Percentiles rank a stretch among this genome's conserved stretches.
These are phyloP conservation scores for Athelia sp. DNA, from an alignment of 1,284 basidiomycete genomes.

Conservation along the genomic window DNA sequence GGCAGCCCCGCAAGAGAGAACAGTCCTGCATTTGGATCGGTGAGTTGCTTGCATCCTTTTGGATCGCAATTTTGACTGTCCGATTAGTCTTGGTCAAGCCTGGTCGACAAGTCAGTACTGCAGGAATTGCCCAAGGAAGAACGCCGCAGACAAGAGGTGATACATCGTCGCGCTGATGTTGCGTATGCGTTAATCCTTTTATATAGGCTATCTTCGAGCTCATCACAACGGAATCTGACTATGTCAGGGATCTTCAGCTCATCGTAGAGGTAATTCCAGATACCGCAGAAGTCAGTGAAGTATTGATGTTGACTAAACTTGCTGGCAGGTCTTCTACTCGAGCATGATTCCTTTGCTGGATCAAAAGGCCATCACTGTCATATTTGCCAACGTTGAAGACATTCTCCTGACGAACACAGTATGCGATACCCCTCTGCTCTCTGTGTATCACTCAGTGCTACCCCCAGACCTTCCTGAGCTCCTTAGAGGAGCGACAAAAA, in stretches of 20 bases:
- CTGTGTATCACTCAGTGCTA: constrained; percentile 8
- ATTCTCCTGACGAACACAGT: constrained; percentile 85
- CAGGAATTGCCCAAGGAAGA: constrained; percentile 74
- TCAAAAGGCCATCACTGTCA: constrained; percentile 71
- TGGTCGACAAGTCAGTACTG: constrained; percentile 80
- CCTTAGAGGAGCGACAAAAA: constrained; percentile 87
- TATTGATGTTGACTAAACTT: too few relatives aligned
- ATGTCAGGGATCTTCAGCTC: constrained; percentile 86
- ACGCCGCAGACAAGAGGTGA: constrained; percentile 82
- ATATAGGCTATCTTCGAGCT: constrained; percentile 87
- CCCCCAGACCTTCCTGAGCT: constrained; percentile 70
- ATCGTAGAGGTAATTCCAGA: constrained; percentile 73
- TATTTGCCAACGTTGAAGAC: constrained; percentile 94
- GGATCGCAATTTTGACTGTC: constrained; percentile 4
- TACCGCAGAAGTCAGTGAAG: neutral
- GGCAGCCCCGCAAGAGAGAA: constrained; percentile 27
- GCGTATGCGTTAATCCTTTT: neutral
- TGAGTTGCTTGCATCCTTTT: constrained; percentile 29
- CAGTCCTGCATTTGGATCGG: constrained; percentile 64
- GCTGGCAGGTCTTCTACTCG: constrained; percentile 82
- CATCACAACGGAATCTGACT: constrained; percentile 82
- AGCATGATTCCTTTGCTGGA: constrained; percentile 73
- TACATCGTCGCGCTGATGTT: constrained; percentile 8
- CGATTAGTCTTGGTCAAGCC: constrained; percentile 80
- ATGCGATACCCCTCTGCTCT: constrained; percentile 17